A percentile compares a stretch with the other conserved stretches of the same genome.
These are phyloP conservation scores for Suillus subaureus DNA, from an alignment of 768 basidiomycete species.

Conservation along the genomic window DNA sequence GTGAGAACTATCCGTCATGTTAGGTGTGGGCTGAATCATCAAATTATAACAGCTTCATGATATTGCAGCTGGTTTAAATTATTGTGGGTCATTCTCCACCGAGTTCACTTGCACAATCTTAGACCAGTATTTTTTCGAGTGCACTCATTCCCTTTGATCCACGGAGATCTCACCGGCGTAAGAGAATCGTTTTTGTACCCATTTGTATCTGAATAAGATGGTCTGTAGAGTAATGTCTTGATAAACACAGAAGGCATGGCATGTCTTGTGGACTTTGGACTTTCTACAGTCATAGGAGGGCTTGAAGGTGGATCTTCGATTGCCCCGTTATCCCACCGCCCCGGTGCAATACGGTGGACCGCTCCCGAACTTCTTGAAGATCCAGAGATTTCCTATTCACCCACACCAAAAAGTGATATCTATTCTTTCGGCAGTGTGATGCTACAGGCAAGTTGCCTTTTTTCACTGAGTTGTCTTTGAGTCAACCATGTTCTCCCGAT, in stretches of 20 bases:
- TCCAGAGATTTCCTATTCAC: constrained; percentile 7
- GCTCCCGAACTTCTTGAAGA: constrained; percentile 41
- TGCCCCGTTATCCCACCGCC: constrained; percentile 37
- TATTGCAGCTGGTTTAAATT: constrained; percentile 6
- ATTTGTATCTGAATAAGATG: background rate
- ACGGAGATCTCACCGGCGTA: constrained; percentile 44
- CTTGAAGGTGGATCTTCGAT: constrained; percentile 28
- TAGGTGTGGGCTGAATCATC: background rate
- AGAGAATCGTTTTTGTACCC: constrained; percentile 9
- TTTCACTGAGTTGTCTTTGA: constrained; percentile 26
- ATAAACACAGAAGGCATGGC: constrained; percentile 17
- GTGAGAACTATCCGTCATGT: constrained; percentile 10
- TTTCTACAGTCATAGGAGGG: constrained; percentile 44
- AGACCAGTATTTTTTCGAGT: background rate
- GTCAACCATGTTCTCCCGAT: background rate
- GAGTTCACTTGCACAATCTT: background rate
- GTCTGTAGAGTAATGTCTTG: constrained; percentile 20
- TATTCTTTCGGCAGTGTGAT: constrained; percentile 33
- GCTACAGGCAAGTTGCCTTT: constrained; percentile 22
- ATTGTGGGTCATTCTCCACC: background rate
- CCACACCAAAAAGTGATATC: constrained; percentile 18
- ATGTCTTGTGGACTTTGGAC: constrained; percentile 44
- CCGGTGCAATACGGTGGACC: constrained; percentile 43
- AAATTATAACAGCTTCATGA: background rate
- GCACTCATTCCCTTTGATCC: constrained; percentile 14